Conservation (phyloP, 116 monocot genomes). For the Iris pallida region DNA sequence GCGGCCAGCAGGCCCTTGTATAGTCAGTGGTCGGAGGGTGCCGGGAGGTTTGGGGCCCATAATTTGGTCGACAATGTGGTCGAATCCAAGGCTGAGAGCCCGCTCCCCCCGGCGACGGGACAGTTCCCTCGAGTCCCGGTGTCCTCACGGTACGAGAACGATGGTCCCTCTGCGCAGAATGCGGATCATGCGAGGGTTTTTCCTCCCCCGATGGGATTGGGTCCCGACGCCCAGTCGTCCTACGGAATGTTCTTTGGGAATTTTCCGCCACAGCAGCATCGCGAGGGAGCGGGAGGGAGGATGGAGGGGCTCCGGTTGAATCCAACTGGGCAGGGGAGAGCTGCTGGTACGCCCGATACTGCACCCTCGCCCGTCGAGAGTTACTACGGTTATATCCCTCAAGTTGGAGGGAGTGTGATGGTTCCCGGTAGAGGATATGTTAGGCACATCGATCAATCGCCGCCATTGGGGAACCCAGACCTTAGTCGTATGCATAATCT, state of each 20-base stretch:
- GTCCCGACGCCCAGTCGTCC: background rate
- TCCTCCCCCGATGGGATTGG: conserved; percentile 11
- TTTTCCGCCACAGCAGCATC: conserved; percentile 15
- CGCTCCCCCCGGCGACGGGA: too few relatives aligned
- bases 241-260: conserved; percentile 3
- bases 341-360: background rate
- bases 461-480: conserved; percentile 2
- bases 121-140: too few relatives aligned
- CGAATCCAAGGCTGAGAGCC: background rate
- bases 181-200: conserved; percentile 19
- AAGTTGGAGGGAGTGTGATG: conserved; percentile 10
- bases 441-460: conserved; percentile 14
- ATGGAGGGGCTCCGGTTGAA: conserved; percentile 4
- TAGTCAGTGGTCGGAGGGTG: conserved; percentile 39
- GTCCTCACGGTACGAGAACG: too few relatives aligned
- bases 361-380: background rate
- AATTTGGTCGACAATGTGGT: background rate
- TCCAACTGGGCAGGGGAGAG: conserved; percentile 6
- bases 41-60: conserved; percentile 14
- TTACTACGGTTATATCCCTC: background rate
- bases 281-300: background rate
- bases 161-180: background rate
- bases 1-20: conserved; percentile 6
- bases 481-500: conserved; percentile 14
- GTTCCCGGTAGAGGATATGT: conserved; percentile 10